Percentiles rank a stretch among this genome's conserved stretches.
Evolutionary conservation across 345 rosid genomes (phyloP).

Genomic region (Firmiana major): DNA sequence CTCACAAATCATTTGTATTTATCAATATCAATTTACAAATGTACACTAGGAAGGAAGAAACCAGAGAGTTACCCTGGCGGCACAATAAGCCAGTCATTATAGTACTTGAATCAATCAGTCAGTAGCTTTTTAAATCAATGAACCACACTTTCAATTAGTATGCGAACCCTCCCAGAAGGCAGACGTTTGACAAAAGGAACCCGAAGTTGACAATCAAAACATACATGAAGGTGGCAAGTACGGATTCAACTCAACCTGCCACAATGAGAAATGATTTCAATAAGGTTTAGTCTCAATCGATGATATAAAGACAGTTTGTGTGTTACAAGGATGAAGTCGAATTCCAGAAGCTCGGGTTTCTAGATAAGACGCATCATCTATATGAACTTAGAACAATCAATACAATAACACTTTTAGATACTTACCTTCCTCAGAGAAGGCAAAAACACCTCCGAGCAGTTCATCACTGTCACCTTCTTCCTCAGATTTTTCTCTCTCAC

Average conservation of each 20-base stretch:
- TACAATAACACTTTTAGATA: background rate
- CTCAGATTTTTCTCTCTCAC: conserved; percentile 55
- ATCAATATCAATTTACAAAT: conserved; percentile 61
- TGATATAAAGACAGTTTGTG: background rate
- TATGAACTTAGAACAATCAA: background rate
- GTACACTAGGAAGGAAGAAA: conserved; percentile 49
- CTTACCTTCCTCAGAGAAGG: conserved; percentile 90
- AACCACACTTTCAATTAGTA: conserved; percentile 33
- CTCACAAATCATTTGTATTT: conserved; percentile 44
- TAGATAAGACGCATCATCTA: background rate
- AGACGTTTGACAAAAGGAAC: conserved; percentile 14
- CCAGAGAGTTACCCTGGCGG: conserved; percentile 27
- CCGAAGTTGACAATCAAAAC: background rate
- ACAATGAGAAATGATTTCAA: conserved; percentile 11
- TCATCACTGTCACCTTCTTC: conserved; percentile 69
- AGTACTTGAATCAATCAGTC: conserved; percentile 45
- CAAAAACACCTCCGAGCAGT: conserved; percentile 85
- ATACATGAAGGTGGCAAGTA: background rate
- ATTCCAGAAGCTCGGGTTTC: background rate
- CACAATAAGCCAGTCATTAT: conserved; percentile 19
- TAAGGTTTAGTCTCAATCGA: background rate
- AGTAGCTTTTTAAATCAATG: conserved; percentile 31
- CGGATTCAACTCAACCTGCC: conserved; percentile 41
- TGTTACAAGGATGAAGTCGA: background rate
- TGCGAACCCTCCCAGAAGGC: conserved; percentile 31